Evolutionary conservation across 1,284 basidiomycete genomes (phyloP), one percentile per base, ranked within the genome.

Genomic region (Tylopilus sp.): DNA sequence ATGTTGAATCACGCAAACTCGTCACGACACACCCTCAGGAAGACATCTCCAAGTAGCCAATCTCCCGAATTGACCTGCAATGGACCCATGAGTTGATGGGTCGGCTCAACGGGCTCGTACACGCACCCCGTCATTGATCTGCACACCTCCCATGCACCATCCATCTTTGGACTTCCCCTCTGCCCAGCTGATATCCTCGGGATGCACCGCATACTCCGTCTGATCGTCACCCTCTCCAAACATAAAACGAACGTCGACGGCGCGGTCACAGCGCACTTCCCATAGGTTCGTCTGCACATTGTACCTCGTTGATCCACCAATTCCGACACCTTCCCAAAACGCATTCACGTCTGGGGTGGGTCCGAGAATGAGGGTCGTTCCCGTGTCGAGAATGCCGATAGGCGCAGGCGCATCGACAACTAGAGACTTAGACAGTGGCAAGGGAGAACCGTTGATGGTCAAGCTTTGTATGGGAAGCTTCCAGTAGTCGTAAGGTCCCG

Each of bases 131-230:
- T 89, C 85, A 63, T 86, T 89, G 39, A 81, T 80, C 67, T 90
- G 89, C 33, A 90, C 76, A 44, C 88, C 88, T 26, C 86, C 87
- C 69, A 83, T 77, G 75, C 89, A 89, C 87, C 86, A 89, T 7
- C 80, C 84, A 41, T 80, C 81, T 19, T 72, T 73, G 39, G 73
- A 71, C 39, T 72, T 76, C 41, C 80, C 81, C 61, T 82, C 81
- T 44, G 77, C 77, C 87, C 86, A 89, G 66, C 80, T 85, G 63
- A 88, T 71, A 70, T 90, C 88, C 58, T 78, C 79, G 29, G 87
- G 88, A 70, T 89, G 82, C 33, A 89, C 69, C 1, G 80, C 66
- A 63, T 85, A 87, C 70, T 86, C 84, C 58, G 71, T 73, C 55
- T 75, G 69, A 38, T 63, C 70, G 15, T 74, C 73, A 6, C 73